Percentiles rank a stretch among this genome's conserved stretches.
Conservation (phyloP, 495 filamentous ascomycete species). For the Penicillium daleae region DNA sequence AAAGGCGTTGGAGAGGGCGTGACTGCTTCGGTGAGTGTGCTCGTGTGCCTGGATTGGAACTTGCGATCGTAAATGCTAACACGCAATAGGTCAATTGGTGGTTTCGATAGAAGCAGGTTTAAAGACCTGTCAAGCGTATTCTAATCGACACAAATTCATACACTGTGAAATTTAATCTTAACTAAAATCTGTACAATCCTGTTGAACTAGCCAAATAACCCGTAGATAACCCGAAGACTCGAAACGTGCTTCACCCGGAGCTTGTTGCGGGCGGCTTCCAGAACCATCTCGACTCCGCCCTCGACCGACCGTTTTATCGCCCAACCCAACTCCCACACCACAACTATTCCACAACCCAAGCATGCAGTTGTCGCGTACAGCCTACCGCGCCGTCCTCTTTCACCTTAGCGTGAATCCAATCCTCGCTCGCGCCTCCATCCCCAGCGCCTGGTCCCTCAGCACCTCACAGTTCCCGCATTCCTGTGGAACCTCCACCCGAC, state of each 20-base stretch:
- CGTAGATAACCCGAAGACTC: no score
- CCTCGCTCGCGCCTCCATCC: constrained; percentile 28
- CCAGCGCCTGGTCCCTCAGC: constrained; percentile 11
- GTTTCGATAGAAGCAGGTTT: constrained; percentile 61
- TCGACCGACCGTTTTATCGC: constrained; percentile 14
- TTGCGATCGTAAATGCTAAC: constrained; percentile 34
- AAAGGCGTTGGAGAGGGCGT: constrained; percentile 68
- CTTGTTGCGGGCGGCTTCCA: constrained; percentile 29
- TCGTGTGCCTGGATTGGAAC: not conserved
- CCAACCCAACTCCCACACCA: constrained; percentile 9
- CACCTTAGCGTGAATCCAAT: constrained; percentile 33
- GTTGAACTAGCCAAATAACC: no score
- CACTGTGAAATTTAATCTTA: not conserved
- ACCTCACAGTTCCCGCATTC: constrained; percentile 9
- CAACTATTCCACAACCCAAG: constrained; percentile 9
- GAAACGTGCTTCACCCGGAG: no score
- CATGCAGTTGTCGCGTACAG: constrained; percentile 35
- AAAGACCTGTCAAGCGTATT: not conserved
- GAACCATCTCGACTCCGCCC: constrained; percentile 31
- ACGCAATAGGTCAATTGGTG: constrained; percentile 81
- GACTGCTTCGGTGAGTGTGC: constrained; percentile 63
- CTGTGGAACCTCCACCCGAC: constrained; percentile 15
- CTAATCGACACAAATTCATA: constrained; percentile 1
- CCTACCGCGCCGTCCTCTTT: constrained; percentile 36
- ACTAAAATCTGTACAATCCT: not conserved